phyloP scores from a whole-genome alignment of 345 rosid genomes.

The Acer negundo region DNA sequence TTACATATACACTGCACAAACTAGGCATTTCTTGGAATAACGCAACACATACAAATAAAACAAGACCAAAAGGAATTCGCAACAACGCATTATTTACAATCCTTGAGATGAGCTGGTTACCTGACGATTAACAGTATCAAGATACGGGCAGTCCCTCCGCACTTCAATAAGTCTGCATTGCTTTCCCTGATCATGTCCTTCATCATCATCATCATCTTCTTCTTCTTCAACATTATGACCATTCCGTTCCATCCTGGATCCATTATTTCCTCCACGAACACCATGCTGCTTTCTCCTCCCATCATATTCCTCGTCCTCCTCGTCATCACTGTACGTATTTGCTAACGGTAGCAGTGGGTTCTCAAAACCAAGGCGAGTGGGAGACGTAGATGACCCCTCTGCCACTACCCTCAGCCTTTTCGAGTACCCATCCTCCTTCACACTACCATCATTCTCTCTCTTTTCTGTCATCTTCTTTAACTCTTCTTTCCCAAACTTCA shows the following conservation, averaged over 20 bases:
- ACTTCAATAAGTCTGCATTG: constrained; percentile 63
- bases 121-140: constrained; percentile 99
- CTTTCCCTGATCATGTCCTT: constrained; percentile 38
- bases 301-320: constrained; percentile 53
- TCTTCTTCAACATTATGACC: constrained; percentile 30
- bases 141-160: constrained; percentile 94
- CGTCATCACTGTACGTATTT: constrained; percentile 63
- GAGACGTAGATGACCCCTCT: constrained; percentile 33
- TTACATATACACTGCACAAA: neutral
- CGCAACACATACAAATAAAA: neutral
- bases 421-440: constrained; percentile 37
- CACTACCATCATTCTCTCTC: constrained; percentile 38
- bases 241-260: constrained; percentile 15
- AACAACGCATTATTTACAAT: neutral
- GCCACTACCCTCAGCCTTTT: constrained; percentile 53
- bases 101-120: constrained; percentile 30
- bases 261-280: constrained; percentile 16
- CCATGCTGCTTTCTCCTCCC: constrained; percentile 24
- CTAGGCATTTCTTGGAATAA: neutral
- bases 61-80: neutral
- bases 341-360: constrained; percentile 68
- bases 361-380: constrained; percentile 45
- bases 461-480: constrained; percentile 38
- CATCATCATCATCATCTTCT: constrained; percentile 37
- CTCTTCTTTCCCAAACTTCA: neutral